Evolutionary conservation across 2,329 filamentous ascomycete species (phyloP).

Genomic region (Geoglossum cookeanum): DNA sequence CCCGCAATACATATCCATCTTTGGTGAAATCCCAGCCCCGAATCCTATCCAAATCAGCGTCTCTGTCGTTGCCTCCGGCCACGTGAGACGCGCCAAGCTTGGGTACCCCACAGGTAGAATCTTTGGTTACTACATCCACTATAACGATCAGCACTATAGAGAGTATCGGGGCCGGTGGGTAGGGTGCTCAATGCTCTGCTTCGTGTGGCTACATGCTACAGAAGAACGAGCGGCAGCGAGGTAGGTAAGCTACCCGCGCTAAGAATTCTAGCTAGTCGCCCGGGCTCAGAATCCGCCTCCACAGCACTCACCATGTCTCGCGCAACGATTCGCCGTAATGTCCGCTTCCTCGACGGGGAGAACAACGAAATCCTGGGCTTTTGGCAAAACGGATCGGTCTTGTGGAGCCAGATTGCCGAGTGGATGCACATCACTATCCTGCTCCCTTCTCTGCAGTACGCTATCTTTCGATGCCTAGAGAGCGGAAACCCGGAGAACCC

Average conservation of each 20-base stretch:
- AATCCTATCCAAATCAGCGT: no score
- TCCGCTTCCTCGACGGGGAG: not conserved
- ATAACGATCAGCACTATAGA: not conserved
- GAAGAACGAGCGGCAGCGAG: no score
- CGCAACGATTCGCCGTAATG: not conserved
- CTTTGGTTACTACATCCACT: not conserved
- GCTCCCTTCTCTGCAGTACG: not conserved
- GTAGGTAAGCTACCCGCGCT: no score
- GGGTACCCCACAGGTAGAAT: not conserved
- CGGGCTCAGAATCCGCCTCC: no score
- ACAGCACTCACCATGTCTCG: conserved; percentile 1
- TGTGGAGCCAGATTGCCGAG: not conserved
- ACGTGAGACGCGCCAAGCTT: not conserved
- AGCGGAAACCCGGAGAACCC: not conserved
- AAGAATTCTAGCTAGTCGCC: no score
- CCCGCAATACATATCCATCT: no score
- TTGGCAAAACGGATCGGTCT: conserved; percentile 1
- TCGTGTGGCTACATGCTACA: no score
- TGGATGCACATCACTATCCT: conserved; percentile 1
- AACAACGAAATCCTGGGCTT: not conserved
- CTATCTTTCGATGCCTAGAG: not conserved
- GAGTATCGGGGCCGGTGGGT: no score
- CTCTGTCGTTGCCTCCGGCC: no score
- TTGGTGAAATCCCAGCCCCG: no score
- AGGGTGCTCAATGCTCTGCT: no score